phyloP scores from a whole-genome alignment of 345 rosid genomes.

The Limnanthes douglasii region DNA sequence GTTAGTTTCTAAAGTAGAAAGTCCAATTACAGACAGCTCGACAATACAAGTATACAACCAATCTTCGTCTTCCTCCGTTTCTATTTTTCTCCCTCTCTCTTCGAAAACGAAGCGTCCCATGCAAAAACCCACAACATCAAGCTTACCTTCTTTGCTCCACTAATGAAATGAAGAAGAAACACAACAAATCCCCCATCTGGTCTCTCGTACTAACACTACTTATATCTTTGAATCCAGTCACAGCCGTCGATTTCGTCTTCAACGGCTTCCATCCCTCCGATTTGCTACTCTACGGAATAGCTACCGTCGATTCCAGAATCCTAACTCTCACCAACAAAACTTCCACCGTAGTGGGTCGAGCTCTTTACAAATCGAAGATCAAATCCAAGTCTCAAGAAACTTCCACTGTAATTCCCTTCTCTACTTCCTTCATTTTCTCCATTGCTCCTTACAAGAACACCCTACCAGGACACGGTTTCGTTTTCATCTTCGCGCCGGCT shows the following conservation, averaged over 20 bases:
- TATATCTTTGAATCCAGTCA: too few species aligned
- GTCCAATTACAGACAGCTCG: too few species aligned
- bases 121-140: too few species aligned
- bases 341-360: conserved; percentile 35
- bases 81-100: too few species aligned
- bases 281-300: conserved; percentile 27
- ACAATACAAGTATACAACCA: too few species aligned
- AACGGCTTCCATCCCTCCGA: conserved; percentile 41
- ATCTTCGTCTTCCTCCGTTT: too few species aligned
- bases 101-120: too few species aligned
- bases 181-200: too few species aligned
- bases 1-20: too few species aligned
- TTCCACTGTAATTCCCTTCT: conserved; percentile 28
- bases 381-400: conserved; percentile 19
- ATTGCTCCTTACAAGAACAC: conserved; percentile 31
- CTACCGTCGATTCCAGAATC: conserved; percentile 28
- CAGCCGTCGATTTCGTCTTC: conserved; percentile 41
- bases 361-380: conserved; percentile 39
- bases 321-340: conserved; percentile 50
- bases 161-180: too few species aligned
- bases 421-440: conserved; percentile 65
- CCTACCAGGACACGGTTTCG: conserved; percentile 55
- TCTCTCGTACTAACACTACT: too few species aligned
- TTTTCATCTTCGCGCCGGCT: conserved; percentile 38
- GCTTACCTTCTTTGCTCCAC: too few species aligned